Evolutionary conservation across 768 basidiomycete genomes (phyloP).

Genomic region (Cantharellus anzutake): DNA sequence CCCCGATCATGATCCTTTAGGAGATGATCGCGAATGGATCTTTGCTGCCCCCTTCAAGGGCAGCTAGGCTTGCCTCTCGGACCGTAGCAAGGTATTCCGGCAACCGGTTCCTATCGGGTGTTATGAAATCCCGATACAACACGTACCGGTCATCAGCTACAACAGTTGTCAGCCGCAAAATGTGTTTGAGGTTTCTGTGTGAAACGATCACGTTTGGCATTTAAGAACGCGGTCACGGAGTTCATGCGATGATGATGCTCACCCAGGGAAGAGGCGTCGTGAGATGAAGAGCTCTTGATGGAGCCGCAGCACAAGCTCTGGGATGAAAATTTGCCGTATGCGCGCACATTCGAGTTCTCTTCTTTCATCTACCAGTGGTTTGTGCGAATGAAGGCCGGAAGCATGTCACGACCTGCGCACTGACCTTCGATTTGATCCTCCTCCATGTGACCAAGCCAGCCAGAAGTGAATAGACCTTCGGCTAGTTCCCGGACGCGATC

Average conservation of each 20-base stretch:
- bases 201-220: not conserved
- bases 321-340: conserved; percentile 78
- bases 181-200: conserved; percentile 52
- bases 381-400: not conserved
- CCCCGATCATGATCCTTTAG: too few relatives aligned
- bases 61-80: conserved; percentile 47
- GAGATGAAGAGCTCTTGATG: conserved; percentile 56
- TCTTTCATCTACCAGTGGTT: conserved; percentile 29
- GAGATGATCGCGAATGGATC: not conserved
- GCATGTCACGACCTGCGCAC: not conserved
- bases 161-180: conserved; percentile 59
- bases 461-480: not conserved
- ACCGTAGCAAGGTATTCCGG: conserved; percentile 60
- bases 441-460: not conserved
- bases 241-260: conserved; percentile 13
- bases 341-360: conserved; percentile 39
- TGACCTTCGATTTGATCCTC: not conserved
- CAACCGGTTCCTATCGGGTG: conserved; percentile 37
- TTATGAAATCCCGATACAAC: conserved; percentile 70
- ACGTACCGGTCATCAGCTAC: conserved; percentile 78
- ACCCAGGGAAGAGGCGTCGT: conserved; percentile 45
- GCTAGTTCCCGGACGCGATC: conserved; percentile 47
- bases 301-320: conserved; percentile 73
- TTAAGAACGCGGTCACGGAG: not conserved
- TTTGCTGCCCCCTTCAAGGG: conserved; percentile 45